Conservation (phyloP, 768 basidiomycete species). For the Mycena kentingensis region DNA sequence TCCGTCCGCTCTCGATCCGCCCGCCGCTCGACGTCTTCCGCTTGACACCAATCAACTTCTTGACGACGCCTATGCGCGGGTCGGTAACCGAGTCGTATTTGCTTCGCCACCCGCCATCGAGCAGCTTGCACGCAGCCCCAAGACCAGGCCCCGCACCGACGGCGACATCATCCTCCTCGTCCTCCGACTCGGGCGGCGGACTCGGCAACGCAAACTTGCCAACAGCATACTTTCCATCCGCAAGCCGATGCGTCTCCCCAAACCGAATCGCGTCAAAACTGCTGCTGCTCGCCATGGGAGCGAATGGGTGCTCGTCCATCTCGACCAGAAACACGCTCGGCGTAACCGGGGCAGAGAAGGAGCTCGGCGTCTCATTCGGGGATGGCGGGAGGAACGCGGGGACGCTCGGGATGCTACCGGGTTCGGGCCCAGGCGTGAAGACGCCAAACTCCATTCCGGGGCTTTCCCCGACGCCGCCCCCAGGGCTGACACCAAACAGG, state of each 20-base stretch:
- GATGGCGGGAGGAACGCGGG: conserved; percentile 53
- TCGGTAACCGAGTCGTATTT: conserved; percentile 67
- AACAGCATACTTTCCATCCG: conserved; percentile 72
- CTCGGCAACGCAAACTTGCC: conserved; percentile 76
- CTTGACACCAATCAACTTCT: conserved; percentile 70
- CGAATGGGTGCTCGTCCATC: conserved; percentile 24
- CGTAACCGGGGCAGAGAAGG: conserved; percentile 45
- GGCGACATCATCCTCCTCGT: conserved; percentile 31
- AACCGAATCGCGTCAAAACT: conserved; percentile 79
- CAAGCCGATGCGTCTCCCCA: conserved; percentile 56
- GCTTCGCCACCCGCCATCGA: conserved; percentile 45
- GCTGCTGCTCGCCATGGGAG: conserved; percentile 19
- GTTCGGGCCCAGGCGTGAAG: conserved; percentile 27
- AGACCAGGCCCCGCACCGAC: conserved; percentile 25
- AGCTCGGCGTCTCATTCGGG: conserved; percentile 47
- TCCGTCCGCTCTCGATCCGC: conserved; percentile 5
- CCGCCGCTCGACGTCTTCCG: conserved; percentile 52
- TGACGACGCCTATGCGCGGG: conserved; percentile 68
- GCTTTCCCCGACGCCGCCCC: no score
- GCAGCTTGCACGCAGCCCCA: neutral
- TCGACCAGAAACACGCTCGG: conserved; percentile 51
- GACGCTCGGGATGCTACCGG: conserved; percentile 28
- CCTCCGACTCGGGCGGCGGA: conserved; percentile 56
- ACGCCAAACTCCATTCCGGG: conserved; percentile 12
- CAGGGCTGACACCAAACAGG: conserved; percentile 29